phyloP scores from a whole-genome alignment of 345 rosid genomes.

The Salix purpurea region DNA sequence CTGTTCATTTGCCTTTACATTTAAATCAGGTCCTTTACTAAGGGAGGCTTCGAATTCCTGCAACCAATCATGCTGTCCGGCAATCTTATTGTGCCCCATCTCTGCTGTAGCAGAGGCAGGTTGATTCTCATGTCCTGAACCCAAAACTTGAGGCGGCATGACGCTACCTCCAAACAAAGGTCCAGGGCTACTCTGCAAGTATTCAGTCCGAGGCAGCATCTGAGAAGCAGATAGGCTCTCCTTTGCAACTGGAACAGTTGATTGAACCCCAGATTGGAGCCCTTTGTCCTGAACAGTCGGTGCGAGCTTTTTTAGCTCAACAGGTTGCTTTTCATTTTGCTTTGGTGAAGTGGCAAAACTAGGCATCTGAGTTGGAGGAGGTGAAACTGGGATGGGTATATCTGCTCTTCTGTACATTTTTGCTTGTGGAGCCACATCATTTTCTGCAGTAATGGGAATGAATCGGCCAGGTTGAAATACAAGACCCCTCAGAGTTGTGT shows the following conservation, averaged over 20 bases:
- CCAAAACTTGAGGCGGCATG: conserved; percentile 18
- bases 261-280: conserved; percentile 17
- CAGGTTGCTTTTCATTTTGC: conserved; percentile 27
- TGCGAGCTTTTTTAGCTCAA: conserved; percentile 19
- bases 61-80: conserved; percentile 22
- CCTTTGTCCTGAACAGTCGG: conserved; percentile 23
- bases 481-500: conserved; percentile 53
- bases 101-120: conserved; percentile 20
- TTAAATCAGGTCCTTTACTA: conserved; percentile 19
- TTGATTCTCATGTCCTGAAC: conserved; percentile 25
- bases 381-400: conserved; percentile 34
- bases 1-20: conserved; percentile 25
- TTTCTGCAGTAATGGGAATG: conserved; percentile 44
- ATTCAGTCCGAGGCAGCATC: conserved; percentile 20
- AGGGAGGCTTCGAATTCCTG: conserved; percentile 26
- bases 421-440: conserved; percentile 65
- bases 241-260: conserved; percentile 7
- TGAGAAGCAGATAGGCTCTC: conserved; percentile 30
- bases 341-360: conserved; percentile 18
- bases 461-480: conserved; percentile 43
- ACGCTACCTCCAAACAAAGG: conserved; percentile 22
- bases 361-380: conserved; percentile 16
- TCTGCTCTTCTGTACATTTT: conserved; percentile 47
- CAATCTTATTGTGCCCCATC: conserved; percentile 14
- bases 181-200: conserved; percentile 27